Base-by-base conservation (phyloP, 108 stramenopile genomes). In the Cyclotella atomus region DNA sequence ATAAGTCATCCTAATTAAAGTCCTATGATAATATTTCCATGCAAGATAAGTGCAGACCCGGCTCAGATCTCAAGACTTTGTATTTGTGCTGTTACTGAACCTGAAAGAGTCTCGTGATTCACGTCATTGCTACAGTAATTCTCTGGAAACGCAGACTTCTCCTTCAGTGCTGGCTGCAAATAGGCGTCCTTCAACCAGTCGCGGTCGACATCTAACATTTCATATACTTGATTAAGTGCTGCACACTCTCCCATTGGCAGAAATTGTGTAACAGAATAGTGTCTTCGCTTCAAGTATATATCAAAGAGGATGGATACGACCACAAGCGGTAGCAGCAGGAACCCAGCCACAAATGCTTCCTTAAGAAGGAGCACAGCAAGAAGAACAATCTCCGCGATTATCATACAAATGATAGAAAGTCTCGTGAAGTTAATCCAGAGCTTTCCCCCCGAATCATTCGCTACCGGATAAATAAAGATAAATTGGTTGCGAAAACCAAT, bases 391-490 rank as follows among this genome's bases (percentile, higher is more conserved):
- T 91, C 73, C 6, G 84, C 82, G 28, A 91, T 65, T 21, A 87
- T 61, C 77, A 91, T 87, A 27, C 66, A 76, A 7, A 70, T 59
- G 15, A 87, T 71, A 6, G 83, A 56, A 20, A 91, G 57, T 21
- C 69, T 30, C 29, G 85, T 71, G 55, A 91, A 88, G 27, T 62
- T 63, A 5, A 75, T 52, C 88, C 85, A 87, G 6, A 92, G 52
- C 43, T 85, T 79, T 4, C 91, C 91, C 49, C 91, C 91, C 63
- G 68, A 71, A 66, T 92, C 91, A 24, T 87, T 84, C 24, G 65
- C 62, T 15, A 84, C 77, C 0, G 85, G 85, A 54, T 92, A 92
- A 10, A 87, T 85, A 64, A 77, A 92, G 14, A 92, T 72, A 33
- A 89, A 82, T 49, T 92, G 89, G 67, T 88, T 72, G 23, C 87